Conservation (phyloP, 495 filamentous ascomycete genomes). For the Aspergillus biplanus region DNA sequence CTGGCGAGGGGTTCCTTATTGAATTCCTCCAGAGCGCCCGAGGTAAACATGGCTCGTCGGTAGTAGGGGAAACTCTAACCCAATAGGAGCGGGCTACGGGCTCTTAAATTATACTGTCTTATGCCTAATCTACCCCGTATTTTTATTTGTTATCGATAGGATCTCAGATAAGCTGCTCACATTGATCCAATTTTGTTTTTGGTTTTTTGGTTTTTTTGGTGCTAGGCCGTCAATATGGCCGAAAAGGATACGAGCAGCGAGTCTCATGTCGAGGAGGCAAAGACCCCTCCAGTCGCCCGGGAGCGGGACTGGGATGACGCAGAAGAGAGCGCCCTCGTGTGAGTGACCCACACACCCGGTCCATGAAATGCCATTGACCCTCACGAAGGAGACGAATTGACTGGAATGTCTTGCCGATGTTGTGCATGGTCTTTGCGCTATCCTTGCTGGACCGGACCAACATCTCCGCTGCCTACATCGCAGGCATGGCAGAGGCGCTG, state of each 20-base stretch:
- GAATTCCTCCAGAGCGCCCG: neutral
- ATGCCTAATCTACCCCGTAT: neutral
- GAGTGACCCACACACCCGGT: neutral
- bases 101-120: no score
- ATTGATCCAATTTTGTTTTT: neutral
- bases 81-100: neutral
- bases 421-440: neutral
- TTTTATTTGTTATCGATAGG: neutral
- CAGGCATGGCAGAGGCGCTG: neutral
- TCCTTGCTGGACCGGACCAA: slow-evolving; percentile 2
- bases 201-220: no score
- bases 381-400: neutral
- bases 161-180: neutral
- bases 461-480: slow-evolving; percentile 2
- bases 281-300: neutral
- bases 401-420: neutral
- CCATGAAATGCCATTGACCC: neutral
- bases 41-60: neutral
- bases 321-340: slow-evolving; percentile 1
- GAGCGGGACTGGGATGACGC: neutral
- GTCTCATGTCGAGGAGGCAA: neutral
- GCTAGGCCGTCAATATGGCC: neutral
- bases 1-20: neutral
- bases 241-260: neutral
- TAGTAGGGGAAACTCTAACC: neutral